Conservation (phyloP, 495 filamentous ascomycete species). For the Penicillium cosmopolitanum region DNA sequence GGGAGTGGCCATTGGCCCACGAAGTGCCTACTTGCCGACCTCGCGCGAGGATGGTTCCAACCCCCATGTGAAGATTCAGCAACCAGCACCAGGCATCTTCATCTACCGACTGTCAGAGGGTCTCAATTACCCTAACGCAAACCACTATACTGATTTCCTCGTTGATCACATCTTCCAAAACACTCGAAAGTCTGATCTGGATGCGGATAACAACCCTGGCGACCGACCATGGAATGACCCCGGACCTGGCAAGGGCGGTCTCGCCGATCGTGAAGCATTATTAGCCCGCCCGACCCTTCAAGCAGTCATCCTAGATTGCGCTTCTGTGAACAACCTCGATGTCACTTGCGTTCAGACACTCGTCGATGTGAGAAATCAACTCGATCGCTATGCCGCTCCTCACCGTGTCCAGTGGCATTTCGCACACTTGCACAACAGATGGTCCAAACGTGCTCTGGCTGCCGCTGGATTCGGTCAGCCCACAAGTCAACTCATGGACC, state of each 20-base stretch:
- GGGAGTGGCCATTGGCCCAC: conserved; percentile 26
- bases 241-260: conserved; percentile 61
- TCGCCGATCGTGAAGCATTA: conserved; percentile 36
- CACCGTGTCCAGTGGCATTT: conserved; percentile 95
- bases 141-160: conserved; percentile 86
- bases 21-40: conserved; percentile 87
- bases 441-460: conserved; percentile 92
- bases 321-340: conserved; percentile 94
- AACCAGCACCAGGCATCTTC: conserved; percentile 91
- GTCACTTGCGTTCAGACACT: conserved; percentile 92
- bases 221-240: conserved; percentile 98
- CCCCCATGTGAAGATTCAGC: conserved; percentile 75
- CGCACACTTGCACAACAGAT: conserved; percentile 91
- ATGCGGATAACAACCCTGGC: conserved; percentile 64
- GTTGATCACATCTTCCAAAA: conserved; percentile 70
- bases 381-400: conserved; percentile 87
- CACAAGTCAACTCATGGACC: conserved; percentile 58
- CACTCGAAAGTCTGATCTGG: conserved; percentile 78
- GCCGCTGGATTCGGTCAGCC: conserved; percentile 93
- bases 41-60: conserved; percentile 89
- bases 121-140: conserved; percentile 94
- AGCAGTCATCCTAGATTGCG: conserved; percentile 95
- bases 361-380: conserved; percentile 96
- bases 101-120: conserved; percentile 97
- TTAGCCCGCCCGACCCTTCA: conserved; percentile 72